A percentile compares a stretch with the other conserved stretches of the same genome.
phyloP scores from a whole-genome alignment of 495 filamentous ascomycete species.

The Neurospora discreta region DNA sequence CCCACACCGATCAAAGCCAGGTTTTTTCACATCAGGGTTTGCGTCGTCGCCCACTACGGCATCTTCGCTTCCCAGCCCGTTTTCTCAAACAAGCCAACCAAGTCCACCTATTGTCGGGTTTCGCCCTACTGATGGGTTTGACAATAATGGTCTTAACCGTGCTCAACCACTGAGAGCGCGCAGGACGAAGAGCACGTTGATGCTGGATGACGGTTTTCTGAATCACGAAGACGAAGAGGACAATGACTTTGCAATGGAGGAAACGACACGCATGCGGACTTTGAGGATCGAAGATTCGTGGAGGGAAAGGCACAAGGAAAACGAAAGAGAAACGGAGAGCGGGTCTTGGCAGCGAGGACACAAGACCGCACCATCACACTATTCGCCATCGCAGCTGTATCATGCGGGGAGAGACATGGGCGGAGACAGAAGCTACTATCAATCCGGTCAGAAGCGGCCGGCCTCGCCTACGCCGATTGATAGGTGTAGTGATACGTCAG shows the following conservation, averaged over 20 bases:
- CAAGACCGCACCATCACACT: background rate
- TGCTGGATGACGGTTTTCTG: slow-evolving; percentile 29
- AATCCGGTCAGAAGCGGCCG: slow-evolving; percentile 58
- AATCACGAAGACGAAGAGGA: slow-evolving; percentile 43
- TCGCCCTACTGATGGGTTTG: slow-evolving; percentile 5
- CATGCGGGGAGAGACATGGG: slow-evolving; percentile 13
- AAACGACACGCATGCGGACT: slow-evolving; percentile 44
- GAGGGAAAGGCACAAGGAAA: slow-evolving; percentile 22
- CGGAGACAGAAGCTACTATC: slow-evolving; percentile 21
- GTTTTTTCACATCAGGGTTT: slow-evolving; percentile 32
- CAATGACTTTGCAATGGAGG: slow-evolving; percentile 56
- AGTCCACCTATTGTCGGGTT: background rate
- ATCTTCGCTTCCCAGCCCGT: slow-evolving; percentile 33
- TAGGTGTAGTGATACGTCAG: slow-evolving; percentile 48
- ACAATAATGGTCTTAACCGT: slow-evolving; percentile 34
- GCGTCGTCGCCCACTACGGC: slow-evolving; percentile 32
- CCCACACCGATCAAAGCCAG: slow-evolving; percentile 29
- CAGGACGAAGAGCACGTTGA: slow-evolving; percentile 38
- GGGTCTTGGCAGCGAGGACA: background rate
- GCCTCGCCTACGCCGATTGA: slow-evolving; percentile 74
- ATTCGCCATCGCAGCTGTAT: slow-evolving; percentile 21
- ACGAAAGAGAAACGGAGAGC: slow-evolving; percentile 5
- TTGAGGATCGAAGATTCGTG: slow-evolving; percentile 44
- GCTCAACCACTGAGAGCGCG: slow-evolving; percentile 50
- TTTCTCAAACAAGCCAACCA: background rate